Evolutionary conservation across 306 rosid species (phyloP).

Genomic region (Adenanthera pavonina): DNA sequence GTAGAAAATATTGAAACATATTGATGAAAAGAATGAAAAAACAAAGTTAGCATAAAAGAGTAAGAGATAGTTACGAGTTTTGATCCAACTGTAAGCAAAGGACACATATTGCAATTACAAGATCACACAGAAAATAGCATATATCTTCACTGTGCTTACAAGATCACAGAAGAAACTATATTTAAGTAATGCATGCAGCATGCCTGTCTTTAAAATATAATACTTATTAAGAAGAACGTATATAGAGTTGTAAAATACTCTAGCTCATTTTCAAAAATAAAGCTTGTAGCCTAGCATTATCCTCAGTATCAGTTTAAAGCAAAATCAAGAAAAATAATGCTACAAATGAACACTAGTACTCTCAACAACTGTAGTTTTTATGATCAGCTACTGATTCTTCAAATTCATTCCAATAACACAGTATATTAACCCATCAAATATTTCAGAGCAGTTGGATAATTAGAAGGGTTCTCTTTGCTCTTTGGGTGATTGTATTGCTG

Average conservation of each 20-base stretch:
- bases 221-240: not conserved
- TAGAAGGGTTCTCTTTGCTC: not conserved
- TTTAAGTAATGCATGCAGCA: slow-evolving; percentile 19
- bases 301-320: not conserved
- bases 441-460: not conserved
- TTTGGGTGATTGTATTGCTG: not conserved
- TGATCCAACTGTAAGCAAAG: slow-evolving; percentile 15
- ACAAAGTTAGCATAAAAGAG: slow-evolving; percentile 7
- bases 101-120: slow-evolving; percentile 23
- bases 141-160: slow-evolving; percentile 22
- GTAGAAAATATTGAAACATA: slow-evolving; percentile 15
- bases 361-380: not conserved
- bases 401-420: not conserved
- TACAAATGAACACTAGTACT: not conserved
- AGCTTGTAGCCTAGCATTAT: not conserved
- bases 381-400: not conserved
- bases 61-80: not conserved
- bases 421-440: not conserved
- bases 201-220: slow-evolving; percentile 29
- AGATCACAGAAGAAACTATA: not conserved
- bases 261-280: not conserved
- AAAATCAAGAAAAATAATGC: slow-evolving; percentile 5
- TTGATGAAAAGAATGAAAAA: not conserved
- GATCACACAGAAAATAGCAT: slow-evolving; percentile 24
- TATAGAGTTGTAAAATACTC: not conserved